Percentiles rank a stretch among this genome's conserved stretches.
Conservation (phyloP, 129 eudicot genomes). For the Flaveria bidentis region DNA sequence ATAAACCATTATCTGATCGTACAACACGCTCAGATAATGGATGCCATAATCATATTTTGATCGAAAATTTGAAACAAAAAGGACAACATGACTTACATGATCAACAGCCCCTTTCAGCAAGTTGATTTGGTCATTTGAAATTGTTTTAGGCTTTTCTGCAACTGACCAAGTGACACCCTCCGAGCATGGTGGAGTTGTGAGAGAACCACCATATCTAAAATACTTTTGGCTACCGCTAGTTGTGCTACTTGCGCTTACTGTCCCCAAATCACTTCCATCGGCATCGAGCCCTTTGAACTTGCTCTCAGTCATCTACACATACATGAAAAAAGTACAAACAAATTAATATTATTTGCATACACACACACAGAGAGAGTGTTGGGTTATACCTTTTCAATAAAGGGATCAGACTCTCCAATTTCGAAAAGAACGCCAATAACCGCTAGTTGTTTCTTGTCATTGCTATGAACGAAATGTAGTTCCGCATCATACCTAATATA, state of each 20-base stretch:
- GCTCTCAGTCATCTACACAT: slow-evolving; percentile 26
- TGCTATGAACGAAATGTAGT: slow-evolving; percentile 51
- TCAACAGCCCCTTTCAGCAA: slow-evolving; percentile 40
- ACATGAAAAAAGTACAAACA: background rate
- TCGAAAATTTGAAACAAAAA: background rate
- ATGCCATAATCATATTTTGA: background rate
- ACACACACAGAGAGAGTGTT: background rate
- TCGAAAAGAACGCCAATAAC: slow-evolving; percentile 40
- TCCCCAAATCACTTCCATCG: slow-evolving; percentile 34
- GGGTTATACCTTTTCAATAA: slow-evolving; percentile 36
- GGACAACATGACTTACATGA: slow-evolving; percentile 32
- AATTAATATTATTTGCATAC: no score
- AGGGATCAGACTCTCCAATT: slow-evolving; percentile 48
- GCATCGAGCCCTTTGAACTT: slow-evolving; percentile 15
- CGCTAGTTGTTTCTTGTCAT: slow-evolving; percentile 25
- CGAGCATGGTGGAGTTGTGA: slow-evolving; percentile 64
- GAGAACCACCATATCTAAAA: slow-evolving; percentile 61
- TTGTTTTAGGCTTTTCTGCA: slow-evolving; percentile 39
- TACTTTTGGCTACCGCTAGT: slow-evolving; percentile 43
- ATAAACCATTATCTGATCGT: no score
- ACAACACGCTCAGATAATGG: slow-evolving; percentile 11
- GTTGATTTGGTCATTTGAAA: slow-evolving; percentile 48
- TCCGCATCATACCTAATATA: slow-evolving; percentile 42
- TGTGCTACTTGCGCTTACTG: slow-evolving; percentile 38
- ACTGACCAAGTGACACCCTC: slow-evolving; percentile 62